These are phyloP conservation scores for Fusarium napiforme DNA, from an alignment of 2,329 filamentous ascomycete genomes.

Conservation along the genomic window DNA sequence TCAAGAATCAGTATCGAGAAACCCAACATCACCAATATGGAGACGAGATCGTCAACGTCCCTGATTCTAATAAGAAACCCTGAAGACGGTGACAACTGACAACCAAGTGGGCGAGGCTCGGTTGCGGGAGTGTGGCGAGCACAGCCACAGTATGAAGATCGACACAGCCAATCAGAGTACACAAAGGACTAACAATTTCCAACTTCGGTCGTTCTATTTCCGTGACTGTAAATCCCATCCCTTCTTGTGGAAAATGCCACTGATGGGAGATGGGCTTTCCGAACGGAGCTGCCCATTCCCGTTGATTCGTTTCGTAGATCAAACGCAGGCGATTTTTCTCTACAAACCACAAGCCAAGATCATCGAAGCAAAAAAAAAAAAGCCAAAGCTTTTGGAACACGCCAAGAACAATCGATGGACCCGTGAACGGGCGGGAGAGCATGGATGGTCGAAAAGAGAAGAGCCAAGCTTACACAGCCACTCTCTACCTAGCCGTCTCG, in stretches of 20 bases:
- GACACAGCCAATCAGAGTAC: slow-evolving; percentile 17
- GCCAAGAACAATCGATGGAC: slow-evolving; percentile 24
- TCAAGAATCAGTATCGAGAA: slow-evolving; percentile 11
- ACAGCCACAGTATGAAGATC: slow-evolving; percentile 36
- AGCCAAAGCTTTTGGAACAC: slow-evolving; percentile 22
- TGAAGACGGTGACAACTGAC: slow-evolving; percentile 12
- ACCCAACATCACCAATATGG: slow-evolving; percentile 10
- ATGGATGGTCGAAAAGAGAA: slow-evolving; percentile 8
- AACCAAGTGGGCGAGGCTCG: slow-evolving; percentile 29
- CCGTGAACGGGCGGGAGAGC: slow-evolving; percentile 7
- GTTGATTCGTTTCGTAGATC: slow-evolving; percentile 24
- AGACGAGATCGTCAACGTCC: slow-evolving; percentile 11
- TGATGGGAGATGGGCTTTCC: slow-evolving; percentile 8
- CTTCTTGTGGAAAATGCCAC: slow-evolving; percentile 7
- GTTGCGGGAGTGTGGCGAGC: slow-evolving; percentile 36
- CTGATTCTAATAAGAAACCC: slow-evolving; percentile 10
- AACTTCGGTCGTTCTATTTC: slow-evolving; percentile 25
- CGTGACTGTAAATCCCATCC: slow-evolving; percentile 24
- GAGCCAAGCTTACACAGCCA: slow-evolving; percentile 39
- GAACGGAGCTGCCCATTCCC: slow-evolving; percentile 17
- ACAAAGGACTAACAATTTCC: background rate
- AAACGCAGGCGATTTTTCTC: background rate
- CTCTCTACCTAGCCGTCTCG: slow-evolving; percentile 32
- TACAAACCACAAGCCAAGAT: slow-evolving; percentile 18
- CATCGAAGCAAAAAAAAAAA: slow-evolving; percentile 16